Evolutionary conservation across 345 rosid genomes (phyloP), one percentile per base, ranked within the genome.

Genomic region (Corchorus capsularis): DNA sequence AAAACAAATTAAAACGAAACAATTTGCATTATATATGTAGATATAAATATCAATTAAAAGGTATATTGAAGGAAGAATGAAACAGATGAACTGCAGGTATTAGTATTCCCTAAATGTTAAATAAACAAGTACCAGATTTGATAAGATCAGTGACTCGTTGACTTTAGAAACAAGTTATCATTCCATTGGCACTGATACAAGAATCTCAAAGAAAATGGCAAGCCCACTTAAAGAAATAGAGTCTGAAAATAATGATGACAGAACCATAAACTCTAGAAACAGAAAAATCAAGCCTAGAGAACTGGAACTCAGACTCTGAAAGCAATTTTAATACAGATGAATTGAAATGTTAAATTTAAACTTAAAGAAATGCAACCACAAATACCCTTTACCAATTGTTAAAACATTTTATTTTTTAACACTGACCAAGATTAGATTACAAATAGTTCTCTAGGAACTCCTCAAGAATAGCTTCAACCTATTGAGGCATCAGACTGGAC

Each of bases 121-220:
- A 67, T n/a, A n/a, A n/a, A n/a, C n/a, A n/a, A n/a, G n/a, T n/a
- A n/a, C n/a, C n/a, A n/a, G n/a, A n/a, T n/a, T n/a, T n/a, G n/a
- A n/a, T n/a, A n/a, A n/a, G n/a, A n/a, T n/a, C n/a, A n/a, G n/a
- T n/a, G n/a, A n/a, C n/a, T n/a, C n/a, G n/a, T n/a, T n/a, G n/a
- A n/a, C n/a, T 67, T 67, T 43, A 65, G 54, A 68, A 27, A 68
- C 20, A 63, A 47, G n/a, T n/a, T 22, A 67, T 8, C 7, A 67
- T 47, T 2, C 47, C n/a, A n/a, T n/a, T n/a, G n/a, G n/a, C 39
- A 14, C 13, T 14, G 20, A 7, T 16, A 63, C 8, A 20, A 63
- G 47, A 63, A 27, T 27, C 39, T 20, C 14, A 49, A 39, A 68
- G 56, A 47, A n/a, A 68, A 47, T 47, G 56, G 20, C 20, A 22